Conservation (phyloP, 495 filamentous ascomycete genomes). For the Talaromyces nanjingensis region DNA sequence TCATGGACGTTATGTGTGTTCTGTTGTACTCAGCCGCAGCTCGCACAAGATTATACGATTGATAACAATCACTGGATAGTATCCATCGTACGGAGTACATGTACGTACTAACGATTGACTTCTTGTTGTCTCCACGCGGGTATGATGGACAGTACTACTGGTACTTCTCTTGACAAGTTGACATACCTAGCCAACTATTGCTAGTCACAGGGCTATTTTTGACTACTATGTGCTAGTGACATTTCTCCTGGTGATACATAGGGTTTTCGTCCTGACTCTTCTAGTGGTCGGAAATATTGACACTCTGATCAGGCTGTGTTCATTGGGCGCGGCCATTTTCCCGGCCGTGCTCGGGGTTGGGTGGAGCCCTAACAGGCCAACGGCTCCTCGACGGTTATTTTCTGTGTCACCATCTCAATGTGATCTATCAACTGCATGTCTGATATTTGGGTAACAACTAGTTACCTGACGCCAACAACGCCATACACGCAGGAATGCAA, state of each 20-base stretch:
- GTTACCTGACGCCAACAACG: background rate
- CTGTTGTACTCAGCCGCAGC: background rate
- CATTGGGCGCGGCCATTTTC: background rate
- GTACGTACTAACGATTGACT: background rate
- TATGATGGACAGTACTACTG: background rate
- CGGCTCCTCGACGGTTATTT: constrained; percentile 6
- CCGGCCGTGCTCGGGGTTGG: background rate
- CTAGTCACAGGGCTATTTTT: background rate
- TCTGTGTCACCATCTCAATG: background rate
- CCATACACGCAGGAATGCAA: constrained; percentile 6
- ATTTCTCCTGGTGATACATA: background rate
- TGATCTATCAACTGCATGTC: constrained; percentile 10
- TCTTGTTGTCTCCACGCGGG: background rate
- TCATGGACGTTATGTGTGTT: background rate
- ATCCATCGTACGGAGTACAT: background rate
- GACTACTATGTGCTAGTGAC: too few relatives aligned
- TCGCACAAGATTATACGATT: background rate
- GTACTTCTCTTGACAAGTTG: background rate
- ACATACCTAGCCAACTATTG: background rate
- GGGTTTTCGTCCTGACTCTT: background rate
- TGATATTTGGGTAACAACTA: constrained; percentile 4
- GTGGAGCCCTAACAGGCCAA: background rate
- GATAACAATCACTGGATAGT: background rate
- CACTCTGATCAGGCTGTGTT: background rate
- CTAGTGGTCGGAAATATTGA: background rate